A percentile compares a stretch with the other conserved stretches of the same genome.
These are phyloP conservation scores for Penicillium manginii DNA, from an alignment of 495 filamentous ascomycete species.

Conservation along the genomic window DNA sequence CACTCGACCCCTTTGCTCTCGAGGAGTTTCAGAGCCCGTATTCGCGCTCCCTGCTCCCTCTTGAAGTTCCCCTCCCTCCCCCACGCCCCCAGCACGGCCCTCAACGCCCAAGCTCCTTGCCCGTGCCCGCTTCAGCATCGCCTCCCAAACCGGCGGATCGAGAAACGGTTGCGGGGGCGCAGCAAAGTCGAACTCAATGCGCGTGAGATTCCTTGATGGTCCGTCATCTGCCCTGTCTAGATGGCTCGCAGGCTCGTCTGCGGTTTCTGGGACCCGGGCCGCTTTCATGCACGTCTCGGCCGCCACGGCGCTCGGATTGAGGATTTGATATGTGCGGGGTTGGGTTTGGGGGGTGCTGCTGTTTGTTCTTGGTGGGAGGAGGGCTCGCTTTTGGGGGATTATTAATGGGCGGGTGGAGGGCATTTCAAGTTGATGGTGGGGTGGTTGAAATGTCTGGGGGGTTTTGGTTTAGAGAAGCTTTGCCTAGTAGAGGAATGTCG, in stretches of 20 bases:
- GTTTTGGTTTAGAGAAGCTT: not conserved
- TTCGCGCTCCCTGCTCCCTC: not conserved
- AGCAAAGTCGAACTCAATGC: slow-evolving; percentile 23
- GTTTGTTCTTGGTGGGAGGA: slow-evolving; percentile 10
- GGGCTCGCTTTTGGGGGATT: slow-evolving; percentile 22
- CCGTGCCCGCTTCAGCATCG: slow-evolving; percentile 22
- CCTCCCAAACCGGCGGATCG: slow-evolving; percentile 28
- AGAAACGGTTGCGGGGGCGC: slow-evolving; percentile 29
- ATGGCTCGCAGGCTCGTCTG: not conserved
- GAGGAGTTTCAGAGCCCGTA: slow-evolving; percentile 12
- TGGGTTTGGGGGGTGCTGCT: not conserved
- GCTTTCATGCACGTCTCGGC: slow-evolving; percentile 26
- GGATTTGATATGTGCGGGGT: slow-evolving; percentile 3
- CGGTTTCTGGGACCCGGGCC: not conserved
- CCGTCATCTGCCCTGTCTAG: slow-evolving; percentile 1
- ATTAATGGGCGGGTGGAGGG: slow-evolving; percentile 13
- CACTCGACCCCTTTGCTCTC: slow-evolving; percentile 20
- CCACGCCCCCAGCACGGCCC: not conserved
- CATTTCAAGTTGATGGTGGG: slow-evolving; percentile 8
- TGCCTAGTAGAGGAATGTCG: slow-evolving; percentile 2
- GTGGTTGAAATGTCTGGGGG: slow-evolving; percentile 5
- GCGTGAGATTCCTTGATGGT: not conserved
- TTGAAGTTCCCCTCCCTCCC: not conserved
- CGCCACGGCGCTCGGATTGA: slow-evolving; percentile 30
- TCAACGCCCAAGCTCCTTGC: slow-evolving; percentile 13